Evolutionary conservation across 345 rosid genomes (phyloP), one percentile per base, ranked within the genome.

Genomic region (Cardiospermum halicacabum): DNA sequence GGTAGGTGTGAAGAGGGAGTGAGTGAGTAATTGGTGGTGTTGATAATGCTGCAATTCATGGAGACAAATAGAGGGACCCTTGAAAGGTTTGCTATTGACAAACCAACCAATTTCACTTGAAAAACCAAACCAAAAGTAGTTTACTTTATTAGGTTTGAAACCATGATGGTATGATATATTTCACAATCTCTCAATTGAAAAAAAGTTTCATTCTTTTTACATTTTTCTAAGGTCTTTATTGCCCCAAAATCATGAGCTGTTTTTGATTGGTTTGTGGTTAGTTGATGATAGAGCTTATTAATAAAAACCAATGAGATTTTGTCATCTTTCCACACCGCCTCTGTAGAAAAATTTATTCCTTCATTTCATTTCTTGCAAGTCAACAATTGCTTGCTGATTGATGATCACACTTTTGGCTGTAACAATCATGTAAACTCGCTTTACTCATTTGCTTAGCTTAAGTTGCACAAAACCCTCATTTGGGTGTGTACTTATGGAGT

Each of bases 61-160:
- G 63, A 26, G 74, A 76, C 74, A 76, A n/a, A 11, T 3, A 3
- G 30, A 18, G 60, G 57, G 30, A 12, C 65, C 73, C 63, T 53
- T 36, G 13, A 50, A 72, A 69, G 24, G 63, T 39, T 58, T 58
- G 53, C 57, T 8, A 61, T 34, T 72, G 74, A 76, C 77, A 47
- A 65, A 34, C 53, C 69, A 72, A 72, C 69, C 60, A 34, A 45
- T 13, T 26, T 65, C 75, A 57, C 45, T 76, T 60, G 47, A 27
- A n/a, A 43, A 43, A 43, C 15, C 7, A 16, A 43, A 43, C n/a
- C n/a, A 16, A 25, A 68, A 43, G 28, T 27, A 15, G 7, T 60
- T 25, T n/a, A 40, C 51, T 67, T 56, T 60, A 48, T 16, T 36
- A 60, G 72, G 56, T 48, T 37, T 58, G 63, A 34, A 49, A 43